Evolutionary conservation across 2,329 filamentous ascomycete species (phyloP), one percentile per base, ranked within the genome.

Genomic region (Diaporthe amygdali): DNA sequence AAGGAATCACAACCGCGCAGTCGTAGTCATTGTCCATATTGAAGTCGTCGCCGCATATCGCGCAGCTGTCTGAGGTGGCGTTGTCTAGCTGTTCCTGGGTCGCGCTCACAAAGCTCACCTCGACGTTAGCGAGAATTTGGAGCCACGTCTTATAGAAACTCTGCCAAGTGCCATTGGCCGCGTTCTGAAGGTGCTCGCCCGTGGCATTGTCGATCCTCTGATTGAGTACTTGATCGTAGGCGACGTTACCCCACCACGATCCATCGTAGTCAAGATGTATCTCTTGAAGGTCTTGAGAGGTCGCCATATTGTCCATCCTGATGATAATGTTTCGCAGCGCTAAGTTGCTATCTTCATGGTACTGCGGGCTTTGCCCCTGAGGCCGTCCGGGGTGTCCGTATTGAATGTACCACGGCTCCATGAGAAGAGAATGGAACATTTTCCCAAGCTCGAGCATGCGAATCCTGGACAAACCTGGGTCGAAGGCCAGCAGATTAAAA

Each of bases 381-480:
- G 37, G 5, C 37, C 37, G 10, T 5, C 30, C 14, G n/a, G n/a
- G 30, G 30, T 49, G 30, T 2, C 59, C 59, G 17, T 25, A 47
- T 5, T 30, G 14, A 0, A 17, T 15, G n/a, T 49, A 47, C 59
- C 59, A 64, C 3, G 59, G 59, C 64, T 55, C 64, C 32, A 67
- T 2, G 49, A 25, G 9, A 8, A 67, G 2, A 17, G 64, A 67
- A 27, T 55, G 37, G 25, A 67, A 67, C 20, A 64, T 25, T 12
- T 22, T 32, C 37, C 3, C 64, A 41, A 55, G n/a, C 20, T 67
- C 64, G 4, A 15, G 6, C 64, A 67, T 67, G n/a, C 64, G 49
- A 0, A 5, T 9, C 4, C n/a, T 14, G 7, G 64, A 34, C 12
- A 67, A 37, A 10, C 64, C 64, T 6, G 37, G 12, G 32, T 67